A percentile compares a stretch with the other conserved stretches of the same genome.
phyloP scores from a whole-genome alignment of 768 basidiomycete species.

The Clitopilus hobsonii region DNA sequence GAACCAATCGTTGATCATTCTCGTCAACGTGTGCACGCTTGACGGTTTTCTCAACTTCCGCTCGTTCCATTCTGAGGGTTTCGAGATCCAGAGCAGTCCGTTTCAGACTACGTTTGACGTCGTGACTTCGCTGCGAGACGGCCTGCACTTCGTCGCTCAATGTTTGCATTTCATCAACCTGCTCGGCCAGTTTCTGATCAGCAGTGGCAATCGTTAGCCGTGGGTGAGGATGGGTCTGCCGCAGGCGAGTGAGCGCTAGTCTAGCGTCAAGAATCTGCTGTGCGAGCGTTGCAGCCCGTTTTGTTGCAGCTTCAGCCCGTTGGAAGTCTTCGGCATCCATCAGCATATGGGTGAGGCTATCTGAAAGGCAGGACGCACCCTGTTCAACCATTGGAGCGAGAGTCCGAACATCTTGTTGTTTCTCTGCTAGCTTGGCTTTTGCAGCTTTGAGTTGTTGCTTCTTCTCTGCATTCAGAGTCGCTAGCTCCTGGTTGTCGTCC shows the following conservation, averaged over 20 bases:
- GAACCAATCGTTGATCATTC: slow-evolving; percentile 60
- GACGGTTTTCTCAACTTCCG: slow-evolving; percentile 68
- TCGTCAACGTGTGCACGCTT: slow-evolving; percentile 52
- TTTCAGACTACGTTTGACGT: slow-evolving; percentile 61
- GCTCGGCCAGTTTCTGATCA: slow-evolving; percentile 65
- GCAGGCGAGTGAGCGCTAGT: slow-evolving; percentile 72
- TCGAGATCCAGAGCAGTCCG: slow-evolving; percentile 51
- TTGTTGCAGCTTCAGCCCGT: slow-evolving; percentile 46
- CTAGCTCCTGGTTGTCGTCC: slow-evolving; percentile 70
- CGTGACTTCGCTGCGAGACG: slow-evolving; percentile 44
- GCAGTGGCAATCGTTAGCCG: slow-evolving; percentile 76
- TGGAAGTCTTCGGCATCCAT: slow-evolving; percentile 46
- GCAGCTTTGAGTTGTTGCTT: slow-evolving; percentile 63
- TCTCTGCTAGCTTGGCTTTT: slow-evolving; percentile 59
- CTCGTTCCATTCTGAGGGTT: slow-evolving; percentile 50
- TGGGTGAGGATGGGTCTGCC: slow-evolving; percentile 76
- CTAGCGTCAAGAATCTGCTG: slow-evolving; percentile 82
- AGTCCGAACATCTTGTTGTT: slow-evolving; percentile 55
- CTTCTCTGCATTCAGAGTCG: slow-evolving; percentile 58
- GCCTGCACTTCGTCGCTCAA: slow-evolving; percentile 61
- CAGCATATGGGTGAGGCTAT: background rate
- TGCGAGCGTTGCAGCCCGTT: slow-evolving; percentile 54
- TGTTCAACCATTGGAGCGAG: slow-evolving; percentile 67
- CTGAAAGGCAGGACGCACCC: slow-evolving; percentile 31
- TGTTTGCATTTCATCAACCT: slow-evolving; percentile 77